These are phyloP conservation scores for Betula pendula DNA, from an alignment of 306 rosid species.

Conservation along the genomic window DNA sequence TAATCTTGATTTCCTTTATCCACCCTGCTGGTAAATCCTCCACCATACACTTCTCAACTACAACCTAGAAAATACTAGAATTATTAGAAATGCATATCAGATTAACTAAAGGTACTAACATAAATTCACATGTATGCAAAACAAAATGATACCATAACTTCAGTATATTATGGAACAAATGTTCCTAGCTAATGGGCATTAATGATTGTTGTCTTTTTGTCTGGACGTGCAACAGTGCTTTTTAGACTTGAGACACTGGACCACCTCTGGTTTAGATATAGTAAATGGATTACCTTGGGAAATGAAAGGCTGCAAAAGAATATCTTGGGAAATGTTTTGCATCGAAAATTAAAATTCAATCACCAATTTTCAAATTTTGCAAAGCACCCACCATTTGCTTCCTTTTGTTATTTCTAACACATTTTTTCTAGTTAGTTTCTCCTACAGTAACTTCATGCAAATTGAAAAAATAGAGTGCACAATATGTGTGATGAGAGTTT, in stretches of 20 bases:
- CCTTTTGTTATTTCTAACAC: neutral
- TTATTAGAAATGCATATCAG: conserved; percentile 25
- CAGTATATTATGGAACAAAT: neutral
- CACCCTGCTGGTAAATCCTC: conserved; percentile 86
- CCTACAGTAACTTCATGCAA: neutral
- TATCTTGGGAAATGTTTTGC: neutral
- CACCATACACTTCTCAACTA: conserved; percentile 44
- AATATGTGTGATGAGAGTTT: neutral
- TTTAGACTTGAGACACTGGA: neutral
- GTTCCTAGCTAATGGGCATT: neutral
- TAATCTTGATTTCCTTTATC: conserved; percentile 62
- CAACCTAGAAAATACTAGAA: conserved; percentile 51
- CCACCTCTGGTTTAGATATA: neutral
- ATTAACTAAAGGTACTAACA: conserved; percentile 24
- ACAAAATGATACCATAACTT: neutral
- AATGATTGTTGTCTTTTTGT: neutral
- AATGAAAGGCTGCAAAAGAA: conserved; percentile 2
- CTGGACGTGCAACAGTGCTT: neutral
- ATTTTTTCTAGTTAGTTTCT: neutral
- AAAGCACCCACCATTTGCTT: neutral
- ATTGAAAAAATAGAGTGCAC: neutral
- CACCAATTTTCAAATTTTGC: neutral
- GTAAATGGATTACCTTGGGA: neutral
- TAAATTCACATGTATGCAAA: conserved; percentile 12
- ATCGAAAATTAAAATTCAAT: neutral